phyloP scores from a whole-genome alignment of 257 asterid genomes.

The Fraxinus pennsylvanica region DNA sequence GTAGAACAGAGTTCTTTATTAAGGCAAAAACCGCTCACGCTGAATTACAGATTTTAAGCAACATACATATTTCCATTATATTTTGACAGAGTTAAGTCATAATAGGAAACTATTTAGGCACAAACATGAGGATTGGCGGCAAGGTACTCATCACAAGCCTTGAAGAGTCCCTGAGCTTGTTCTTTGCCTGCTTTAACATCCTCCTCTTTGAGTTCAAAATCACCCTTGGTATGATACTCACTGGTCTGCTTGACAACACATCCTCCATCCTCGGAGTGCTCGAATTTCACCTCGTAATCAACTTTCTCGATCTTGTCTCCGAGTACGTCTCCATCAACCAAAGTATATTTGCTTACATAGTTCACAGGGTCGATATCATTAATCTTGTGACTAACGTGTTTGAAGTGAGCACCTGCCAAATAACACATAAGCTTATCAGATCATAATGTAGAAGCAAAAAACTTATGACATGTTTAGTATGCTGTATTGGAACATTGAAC shows the following conservation, averaged over 20 bases:
- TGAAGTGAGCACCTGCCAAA: not conserved
- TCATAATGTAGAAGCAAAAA: not conserved
- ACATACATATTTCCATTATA: not conserved
- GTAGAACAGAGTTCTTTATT: not conserved
- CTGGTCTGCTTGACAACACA: conserved; percentile 3
- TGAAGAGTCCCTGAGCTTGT: not conserved
- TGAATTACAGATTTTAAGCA: not conserved
- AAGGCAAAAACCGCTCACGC: not conserved
- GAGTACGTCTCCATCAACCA: conserved; percentile 22
- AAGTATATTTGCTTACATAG: conserved; percentile 6
- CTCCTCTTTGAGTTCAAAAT: not conserved
- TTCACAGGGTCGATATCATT: not conserved
- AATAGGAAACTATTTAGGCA: not conserved
- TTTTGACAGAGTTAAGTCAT: not conserved
- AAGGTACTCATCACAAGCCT: conserved; percentile 24
- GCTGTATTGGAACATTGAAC: not conserved
- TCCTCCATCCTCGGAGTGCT: conserved; percentile 17
- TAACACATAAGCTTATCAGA: not conserved
- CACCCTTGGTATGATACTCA: conserved; percentile 25
- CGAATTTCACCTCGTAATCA: conserved; percentile 3
- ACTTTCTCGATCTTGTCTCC: conserved; percentile 18
- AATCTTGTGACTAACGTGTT: not conserved
- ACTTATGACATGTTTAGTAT: not conserved
- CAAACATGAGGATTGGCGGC: conserved; percentile 18
- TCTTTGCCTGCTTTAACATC: conserved; percentile 8